Evolutionary conservation across 1,139 yeast species (phyloP), one percentile per base, ranked within the genome.

Genomic region (Yamadazyma oceani): DNA sequence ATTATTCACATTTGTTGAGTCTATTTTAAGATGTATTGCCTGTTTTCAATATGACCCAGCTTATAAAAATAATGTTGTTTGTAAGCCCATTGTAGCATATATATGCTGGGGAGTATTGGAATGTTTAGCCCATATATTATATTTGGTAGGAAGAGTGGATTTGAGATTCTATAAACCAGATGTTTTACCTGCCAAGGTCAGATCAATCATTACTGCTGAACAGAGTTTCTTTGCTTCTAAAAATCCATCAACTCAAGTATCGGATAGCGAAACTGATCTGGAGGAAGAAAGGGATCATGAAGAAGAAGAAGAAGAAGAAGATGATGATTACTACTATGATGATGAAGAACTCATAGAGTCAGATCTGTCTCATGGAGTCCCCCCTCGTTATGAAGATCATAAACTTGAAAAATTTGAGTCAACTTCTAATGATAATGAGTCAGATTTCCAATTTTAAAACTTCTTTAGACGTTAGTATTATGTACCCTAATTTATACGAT

Each of bases 141-240:
- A 68, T 45, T 52, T 70, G 35, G 48, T 69, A 17, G 74, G 75
- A 10, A 62, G 76, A 53, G 73, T 66, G 25, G 76, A 70, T 49
- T 62, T 70, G 45, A 53, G 76, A 42, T 70, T 69, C 55, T 70
- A 70, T 56, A 62, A 72, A 45, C 75, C 76, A 31, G 75, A 69
- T 52, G 50, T 55, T 11, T 63, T 69, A 43, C 75, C 75, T 2
- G 50, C 48, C 13, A 55, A 53, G 39, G 69, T 69, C 30, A 55
- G 72, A 45, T 53, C 60, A 11, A 67, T 69, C 45, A 55, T 67
- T 33, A 68, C 74, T 2, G 74, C 74, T 2, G 71, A 68, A 42
- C 73, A 67, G 45, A 56, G 65, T 25, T 57, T 42, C 41, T 54
- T 53, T 37, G 32, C 13, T 3, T 43, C 46, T n/a, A 34, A 33